Evolutionary conservation across 2,329 filamentous ascomycete genomes (phyloP), one percentile per base, ranked within the genome.

Genomic region (Paecilomyces variotii): DNA sequence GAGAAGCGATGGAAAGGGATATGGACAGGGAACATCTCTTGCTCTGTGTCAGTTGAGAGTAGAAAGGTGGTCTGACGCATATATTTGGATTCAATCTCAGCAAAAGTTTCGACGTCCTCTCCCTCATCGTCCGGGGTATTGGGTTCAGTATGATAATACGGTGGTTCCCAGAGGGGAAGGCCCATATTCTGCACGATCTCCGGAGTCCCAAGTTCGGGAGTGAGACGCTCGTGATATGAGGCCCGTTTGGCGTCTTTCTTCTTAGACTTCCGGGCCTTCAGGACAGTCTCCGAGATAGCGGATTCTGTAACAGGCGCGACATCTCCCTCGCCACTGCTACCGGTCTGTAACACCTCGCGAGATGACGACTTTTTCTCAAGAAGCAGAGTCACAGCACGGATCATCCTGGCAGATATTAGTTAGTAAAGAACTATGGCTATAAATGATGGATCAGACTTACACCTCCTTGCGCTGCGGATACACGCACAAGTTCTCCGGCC

Each of bases 391-490:
- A 67, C n/a, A 2, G 56, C 57, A 1, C 60, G 34, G 14, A 39
- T 60, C 4, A 67, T 61, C 32, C 64, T 66, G 30, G n/a, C 12
- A 6, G 30, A 35, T 54, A 14, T 53, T 2, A 39, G 34, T 2
- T 28, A 19, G 19, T 19, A 19, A 19, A 19, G 19, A 19, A 19
- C 19, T 19, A 19, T 19, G 19, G 19, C 19, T 19, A 19, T 19
- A 19, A 19, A 19, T 19, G 19, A 19, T 19, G 19, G 19, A 19
- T 45, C 12, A 19, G 28, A 63, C 67, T 54, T 51, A 70, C 67
- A 63, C 59, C 6, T 61, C 58, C 51, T 60, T 61, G 12, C 59
- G 53, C 14, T 59, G 58, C 0, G 67, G 68, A 54, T 63, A 68
- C 1, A 54, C 45, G 56, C 62, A 64, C 32, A 62, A 49, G n/a